Percentiles rank a stretch among this genome's conserved stretches.
Conservation (phyloP, 2,329 filamentous ascomycete species). For the Epicoccum nigrum region DNA sequence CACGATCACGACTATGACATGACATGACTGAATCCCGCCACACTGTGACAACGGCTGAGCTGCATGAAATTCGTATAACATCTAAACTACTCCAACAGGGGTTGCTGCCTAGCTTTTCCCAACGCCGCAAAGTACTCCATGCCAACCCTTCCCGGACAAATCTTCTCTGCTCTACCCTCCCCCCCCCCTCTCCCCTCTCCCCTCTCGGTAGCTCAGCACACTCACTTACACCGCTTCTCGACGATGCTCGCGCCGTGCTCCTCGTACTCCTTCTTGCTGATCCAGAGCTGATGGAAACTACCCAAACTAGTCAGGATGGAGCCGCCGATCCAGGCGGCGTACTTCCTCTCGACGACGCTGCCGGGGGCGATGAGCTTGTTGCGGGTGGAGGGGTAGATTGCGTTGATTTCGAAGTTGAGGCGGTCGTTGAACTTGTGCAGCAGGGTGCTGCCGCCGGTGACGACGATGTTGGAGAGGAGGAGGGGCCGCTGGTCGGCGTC, state of each 20-base stretch:
- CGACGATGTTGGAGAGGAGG: conserved; percentile 86
- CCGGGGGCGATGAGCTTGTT: conserved; percentile 89
- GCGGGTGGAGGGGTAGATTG: conserved; percentile 81
- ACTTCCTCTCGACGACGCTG: conserved; percentile 85
- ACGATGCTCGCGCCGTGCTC: conserved; percentile 91
- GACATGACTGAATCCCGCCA: neutral
- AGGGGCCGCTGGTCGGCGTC: conserved; percentile 88
- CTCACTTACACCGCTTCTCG: conserved; percentile 91
- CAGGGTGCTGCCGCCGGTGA: conserved; percentile 86
- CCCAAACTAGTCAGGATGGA: conserved; percentile 94
- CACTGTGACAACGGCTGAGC: neutral
- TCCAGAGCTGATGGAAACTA: conserved; percentile 99
- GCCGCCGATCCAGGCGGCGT: conserved; percentile 94
- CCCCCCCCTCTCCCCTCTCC: neutral
- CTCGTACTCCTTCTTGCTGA: conserved; percentile 95
- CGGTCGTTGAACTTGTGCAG: conserved; percentile 92
- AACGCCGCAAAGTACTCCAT: conserved; percentile 1
- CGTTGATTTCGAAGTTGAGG: conserved; percentile 80
- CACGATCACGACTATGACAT: conserved; percentile 13
- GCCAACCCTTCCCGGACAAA: neutral
- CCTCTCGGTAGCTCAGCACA: no score
- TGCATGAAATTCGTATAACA: neutral
- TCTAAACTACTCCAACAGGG: neutral
- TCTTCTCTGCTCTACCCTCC: neutral
- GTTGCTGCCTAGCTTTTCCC: neutral